Evolutionary conservation across 805 yeast species (phyloP), one percentile per base, ranked within the genome.

Genomic region (Cyberlindnera euphorbiiphila): DNA sequence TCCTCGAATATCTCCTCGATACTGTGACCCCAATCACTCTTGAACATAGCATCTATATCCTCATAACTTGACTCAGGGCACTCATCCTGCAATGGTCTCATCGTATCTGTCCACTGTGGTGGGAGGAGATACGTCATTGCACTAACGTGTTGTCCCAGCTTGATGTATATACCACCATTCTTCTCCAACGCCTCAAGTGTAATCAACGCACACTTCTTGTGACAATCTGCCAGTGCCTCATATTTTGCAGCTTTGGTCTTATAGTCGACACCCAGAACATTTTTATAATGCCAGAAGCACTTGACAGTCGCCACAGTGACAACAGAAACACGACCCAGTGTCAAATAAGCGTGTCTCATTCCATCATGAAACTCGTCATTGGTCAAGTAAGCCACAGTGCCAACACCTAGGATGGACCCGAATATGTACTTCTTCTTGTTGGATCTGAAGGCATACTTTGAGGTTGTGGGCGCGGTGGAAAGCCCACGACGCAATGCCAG

Each of bases 81-180:
- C 54, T 76, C 74, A 51, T 89, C 95, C 55, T 91, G 98, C 36
- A 93, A 65, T 2, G 96, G 95, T 23, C 81, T 70, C 96, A 93
- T 93, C 0, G 98, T 81, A 12, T 78, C 77, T 1, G 98, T 91
- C 99, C 99, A 93, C 61, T 93, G 96, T 5, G 65, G 67, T 0
- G 99, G 98, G 34, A 93, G 65, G 22, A 93, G 65, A 60, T 93
- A 93, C 1, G 96, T 85, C 74, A 93, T 71, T 0, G 98, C 98
- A 27, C 89, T 75, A 10, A 93, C 66, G 56, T 93, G 98, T 59
- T 93, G 98, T 10, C 99, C 98, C 29, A 93, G 65, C 60, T 93
- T 93, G 60, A 93, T 93, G 59, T 81, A 93, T 7, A 93, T 72
- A 1, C 98, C 98, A 13, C 96, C 97, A 54, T 93, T 93, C 21